Evolutionary conservation across 2,329 filamentous ascomycete species (phyloP), one percentile per base, ranked within the genome.

Genomic region (Ophiocordyceps camponoti-saundersi): DNA sequence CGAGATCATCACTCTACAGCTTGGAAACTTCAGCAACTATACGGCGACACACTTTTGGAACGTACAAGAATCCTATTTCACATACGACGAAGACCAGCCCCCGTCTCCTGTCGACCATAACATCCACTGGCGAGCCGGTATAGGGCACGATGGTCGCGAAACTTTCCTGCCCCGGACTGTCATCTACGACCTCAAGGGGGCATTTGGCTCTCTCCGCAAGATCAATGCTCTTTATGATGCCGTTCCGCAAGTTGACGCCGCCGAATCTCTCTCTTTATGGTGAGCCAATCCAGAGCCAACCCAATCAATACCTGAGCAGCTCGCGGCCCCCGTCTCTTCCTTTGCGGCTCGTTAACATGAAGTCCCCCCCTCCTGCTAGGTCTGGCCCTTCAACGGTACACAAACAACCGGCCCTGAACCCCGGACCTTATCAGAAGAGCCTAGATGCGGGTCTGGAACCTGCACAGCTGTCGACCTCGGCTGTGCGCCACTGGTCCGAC

Each of bases 11-110:
- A 95, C 90, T 0, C 70, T 98, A 43, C 92, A 98, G 70, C 79
- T 96, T 50, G 92, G 92, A 42, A 83, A 94, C 61, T 80, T 85
- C 59, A 89, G 85, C 61, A 98, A 98, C 63, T 94, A 95, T 58
- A 69, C 93, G 21, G 89, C 84, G 29, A 93, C 89, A 0, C 92
- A 98, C 67, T 98, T 95, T 63, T 98, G 92, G 92, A 98, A 98
- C 57, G 73, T 85, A 6, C 90, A 95, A 84, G 92, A 98, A 71
- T 95, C 90, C 1, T 98, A 98, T 65, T 96, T 96, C 60, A 95
- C 89, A 15, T 96, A 95, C 58, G 72, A 71, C 2, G 68, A 29
- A 6, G 26, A 75, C 43, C 51, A 64, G n/a, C 57, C 61, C 12
- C 49, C 56, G 15, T 55, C 62, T 0, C 50, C 50, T 2, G 52